phyloP scores from a whole-genome alignment of 352 stramenopile species.

The Pseudoperonospora humuli region DNA sequence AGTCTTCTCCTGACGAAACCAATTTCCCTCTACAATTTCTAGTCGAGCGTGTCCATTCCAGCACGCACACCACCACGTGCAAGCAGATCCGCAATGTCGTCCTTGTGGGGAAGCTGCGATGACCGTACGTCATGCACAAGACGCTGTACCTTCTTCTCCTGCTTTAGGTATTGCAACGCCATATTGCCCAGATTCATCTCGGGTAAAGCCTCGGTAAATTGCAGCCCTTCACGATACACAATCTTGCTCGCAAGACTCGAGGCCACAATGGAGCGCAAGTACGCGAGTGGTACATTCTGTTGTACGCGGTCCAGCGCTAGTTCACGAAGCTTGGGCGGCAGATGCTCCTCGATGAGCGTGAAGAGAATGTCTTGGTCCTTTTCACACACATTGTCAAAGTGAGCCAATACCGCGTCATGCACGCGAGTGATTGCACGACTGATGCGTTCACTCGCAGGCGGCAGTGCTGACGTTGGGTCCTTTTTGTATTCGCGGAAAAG shows the following conservation, averaged over 20 bases:
- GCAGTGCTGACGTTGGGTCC: slow-evolving; percentile 73
- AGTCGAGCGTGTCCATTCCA: slow-evolving; percentile 43
- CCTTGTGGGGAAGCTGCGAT: slow-evolving; percentile 44
- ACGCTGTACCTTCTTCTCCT: slow-evolving; percentile 89
- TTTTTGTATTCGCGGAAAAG: slow-evolving; percentile 97
- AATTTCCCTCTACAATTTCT: too few relatives aligned
- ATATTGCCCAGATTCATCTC: slow-evolving; percentile 87
- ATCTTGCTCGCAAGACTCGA: slow-evolving; percentile 95
- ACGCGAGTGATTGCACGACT: slow-evolving; percentile 94
- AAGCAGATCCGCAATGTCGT: slow-evolving; percentile 69
- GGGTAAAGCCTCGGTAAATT: slow-evolving; percentile 93
- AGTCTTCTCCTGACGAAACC: too few relatives aligned
- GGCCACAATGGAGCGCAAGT: slow-evolving; percentile 95
- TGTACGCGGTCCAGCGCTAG: slow-evolving; percentile 90
- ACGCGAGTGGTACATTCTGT: slow-evolving; percentile 89
- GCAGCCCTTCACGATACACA: slow-evolving; percentile 96
- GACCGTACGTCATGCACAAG: slow-evolving; percentile 69
- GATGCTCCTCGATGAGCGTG: slow-evolving; percentile 86
- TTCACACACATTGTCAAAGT: slow-evolving; percentile 88
- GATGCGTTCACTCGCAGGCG: slow-evolving; percentile 92
- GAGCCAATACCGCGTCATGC: slow-evolving; percentile 90
- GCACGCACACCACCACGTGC: slow-evolving; percentile 66
- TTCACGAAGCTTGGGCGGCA: slow-evolving; percentile 92
- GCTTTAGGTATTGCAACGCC: slow-evolving; percentile 91
- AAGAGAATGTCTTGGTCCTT: slow-evolving; percentile 75